These are phyloP conservation scores for Curvularia sp. DNA, from an alignment of 2,329 filamentous ascomycete species.

Conservation along the genomic window DNA sequence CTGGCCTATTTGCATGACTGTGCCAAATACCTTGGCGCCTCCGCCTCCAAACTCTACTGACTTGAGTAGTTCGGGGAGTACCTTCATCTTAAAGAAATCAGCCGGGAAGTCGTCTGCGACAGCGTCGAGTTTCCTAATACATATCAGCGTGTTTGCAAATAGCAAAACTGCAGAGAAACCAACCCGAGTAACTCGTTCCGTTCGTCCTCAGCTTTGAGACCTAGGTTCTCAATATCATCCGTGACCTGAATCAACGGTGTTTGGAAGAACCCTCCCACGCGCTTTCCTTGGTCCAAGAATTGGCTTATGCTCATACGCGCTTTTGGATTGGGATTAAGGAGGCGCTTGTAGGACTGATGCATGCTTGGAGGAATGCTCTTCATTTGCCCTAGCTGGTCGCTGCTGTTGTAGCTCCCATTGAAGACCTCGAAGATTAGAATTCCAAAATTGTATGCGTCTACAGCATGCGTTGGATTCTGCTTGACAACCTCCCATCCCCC, in stretches of 20 bases:
- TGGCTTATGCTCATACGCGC: conserved; percentile 80
- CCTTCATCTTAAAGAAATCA: conserved; percentile 97
- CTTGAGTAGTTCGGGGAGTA: conserved; percentile 94
- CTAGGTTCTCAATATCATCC: conserved; percentile 89
- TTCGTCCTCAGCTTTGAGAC: conserved; percentile 84
- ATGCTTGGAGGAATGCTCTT: conserved; percentile 86
- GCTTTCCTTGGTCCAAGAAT: conserved; percentile 87
- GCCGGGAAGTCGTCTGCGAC: conserved; percentile 94
- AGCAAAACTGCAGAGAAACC: not conserved
- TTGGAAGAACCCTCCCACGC: conserved; percentile 87
- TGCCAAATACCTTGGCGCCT: conserved; percentile 84
- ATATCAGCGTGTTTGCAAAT: conserved; percentile 16
- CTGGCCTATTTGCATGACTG: conserved; percentile 88
- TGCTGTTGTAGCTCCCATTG: conserved; percentile 79
- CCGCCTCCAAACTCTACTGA: conserved; percentile 98
- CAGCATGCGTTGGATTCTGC: conserved; percentile 76
- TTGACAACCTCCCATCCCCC: conserved; percentile 93
- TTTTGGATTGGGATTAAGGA: conserved; percentile 89
- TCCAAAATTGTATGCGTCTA: conserved; percentile 88
- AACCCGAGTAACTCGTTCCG: conserved; percentile 82
- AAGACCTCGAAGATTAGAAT: conserved; percentile 88
- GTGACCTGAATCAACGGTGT: conserved; percentile 90
- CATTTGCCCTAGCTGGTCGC: conserved; percentile 82
- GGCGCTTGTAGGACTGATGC: conserved; percentile 88
- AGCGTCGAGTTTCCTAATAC: conserved; percentile 73